These are phyloP conservation scores for Hypomyces rosellus DNA, from an alignment of 2,329 filamentous ascomycete species.

Conservation along the genomic window DNA sequence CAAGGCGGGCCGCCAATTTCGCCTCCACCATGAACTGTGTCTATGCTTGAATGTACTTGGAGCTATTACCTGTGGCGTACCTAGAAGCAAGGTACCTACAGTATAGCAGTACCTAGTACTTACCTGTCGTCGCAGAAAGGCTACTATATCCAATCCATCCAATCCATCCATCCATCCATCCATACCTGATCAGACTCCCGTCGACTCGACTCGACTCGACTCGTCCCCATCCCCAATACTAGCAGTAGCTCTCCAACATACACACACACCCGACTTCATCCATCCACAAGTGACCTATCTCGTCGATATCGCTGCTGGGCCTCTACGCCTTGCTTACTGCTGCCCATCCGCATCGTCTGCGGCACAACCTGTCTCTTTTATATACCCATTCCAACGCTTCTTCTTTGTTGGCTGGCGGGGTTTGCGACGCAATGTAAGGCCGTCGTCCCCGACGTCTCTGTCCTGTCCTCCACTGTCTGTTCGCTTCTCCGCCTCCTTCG, in stretches of 20 bases:
- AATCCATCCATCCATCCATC: slow-evolving; percentile 1
- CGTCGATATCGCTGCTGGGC: not conserved
- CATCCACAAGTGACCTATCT: not conserved
- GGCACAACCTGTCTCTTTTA: not conserved
- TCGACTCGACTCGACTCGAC: too few relatives aligned
- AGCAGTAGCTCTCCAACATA: not conserved
- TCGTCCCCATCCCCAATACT: slow-evolving; percentile 2
- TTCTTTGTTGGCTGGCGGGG: slow-evolving; percentile 4
- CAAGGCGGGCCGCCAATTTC: slow-evolving; percentile 5
- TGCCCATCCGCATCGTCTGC: slow-evolving; percentile 4
- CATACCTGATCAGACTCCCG: too few relatives aligned
- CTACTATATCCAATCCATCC: too few relatives aligned
- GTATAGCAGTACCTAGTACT: too few relatives aligned
- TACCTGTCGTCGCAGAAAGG: too few relatives aligned
- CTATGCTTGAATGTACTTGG: not conserved
- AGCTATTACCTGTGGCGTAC: too few relatives aligned
- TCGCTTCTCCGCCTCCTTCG: not conserved
- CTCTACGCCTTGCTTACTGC: not conserved
- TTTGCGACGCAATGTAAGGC: slow-evolving; percentile 14
- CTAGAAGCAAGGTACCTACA: too few relatives aligned
- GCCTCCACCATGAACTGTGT: slow-evolving; percentile 10
- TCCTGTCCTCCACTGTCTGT: not conserved
- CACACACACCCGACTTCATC: too few relatives aligned
- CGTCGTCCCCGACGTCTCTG: not conserved
- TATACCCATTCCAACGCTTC: not conserved